Evolutionary conservation across 805 yeast species (phyloP), one percentile per base, ranked within the genome.

Genomic region (Danielozyma ontarioensis): DNA sequence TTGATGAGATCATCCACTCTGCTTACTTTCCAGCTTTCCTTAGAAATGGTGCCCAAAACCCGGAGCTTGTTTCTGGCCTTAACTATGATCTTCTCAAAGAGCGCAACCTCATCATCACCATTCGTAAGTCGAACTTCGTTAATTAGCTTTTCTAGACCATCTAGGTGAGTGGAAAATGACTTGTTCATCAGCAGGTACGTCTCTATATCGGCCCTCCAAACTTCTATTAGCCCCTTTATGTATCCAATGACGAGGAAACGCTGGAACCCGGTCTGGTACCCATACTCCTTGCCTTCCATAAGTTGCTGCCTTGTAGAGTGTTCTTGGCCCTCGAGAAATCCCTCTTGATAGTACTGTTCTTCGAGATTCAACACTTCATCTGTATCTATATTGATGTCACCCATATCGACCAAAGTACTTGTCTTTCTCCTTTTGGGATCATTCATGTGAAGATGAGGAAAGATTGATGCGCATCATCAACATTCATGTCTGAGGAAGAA

Each of bases 201-300:
- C 7, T 27, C 37, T 2, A 47, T 17, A 18, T 51, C 36, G 6
- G 31, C 23, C 13, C 49, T 31, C 68, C 78, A 58, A 5, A 57
- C 50, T 12, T 58, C 55, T 14, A 73, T 51, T 26, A 80, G 46
- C 13, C 83, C 79, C 35, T 68, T 52, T 25, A 82, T 65, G 35
- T 83, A 79, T 0, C 97, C 97, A 1, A 88, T 51, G 0, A 84
- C 51, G 2, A 85, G 44, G 46, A 74, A 80, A 37, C 84, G 59
- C 54, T 83, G 93, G 46, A 77, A 82, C 0, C 86, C 87, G 0
- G 83, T 79, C 50, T 83, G 93, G 27, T 78, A 68, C 0, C 97
- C 97, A 44, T 78, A 80, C 49, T 85, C 87, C 49, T 80, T 82
- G 1, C 96, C 97, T 51, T 88, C 96, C 2, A 66, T 42, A 32